A percentile compares a stretch with the other conserved stretches of the same genome.
Conservation (phyloP, 768 basidiomycete genomes). For the Collybiopsis confluens region DNA sequence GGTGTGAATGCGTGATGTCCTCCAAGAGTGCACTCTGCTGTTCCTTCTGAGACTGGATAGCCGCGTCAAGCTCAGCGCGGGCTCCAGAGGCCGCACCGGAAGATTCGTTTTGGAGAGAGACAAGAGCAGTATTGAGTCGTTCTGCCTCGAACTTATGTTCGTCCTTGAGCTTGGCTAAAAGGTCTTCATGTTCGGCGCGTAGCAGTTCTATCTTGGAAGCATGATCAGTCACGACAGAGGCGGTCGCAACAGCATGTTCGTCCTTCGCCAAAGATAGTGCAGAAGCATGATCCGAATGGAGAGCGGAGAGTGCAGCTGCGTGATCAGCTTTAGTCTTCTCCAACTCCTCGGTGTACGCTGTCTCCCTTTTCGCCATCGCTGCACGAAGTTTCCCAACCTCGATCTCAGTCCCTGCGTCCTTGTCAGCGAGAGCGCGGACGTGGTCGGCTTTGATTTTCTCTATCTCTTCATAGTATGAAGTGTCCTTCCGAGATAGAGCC, state of each 20-base stretch:
- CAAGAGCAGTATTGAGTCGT: constrained; percentile 37
- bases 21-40: constrained; percentile 52
- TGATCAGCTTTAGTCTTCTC: constrained; percentile 47
- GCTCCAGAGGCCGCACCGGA: constrained; percentile 30
- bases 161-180: constrained; percentile 47
- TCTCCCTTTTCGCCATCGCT: constrained; percentile 63
- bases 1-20: constrained; percentile 53
- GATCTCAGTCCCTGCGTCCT: constrained; percentile 57
- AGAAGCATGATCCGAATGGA: constrained; percentile 57
- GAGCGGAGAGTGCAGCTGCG: constrained; percentile 26
- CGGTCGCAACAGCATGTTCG: constrained; percentile 54
- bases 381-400: constrained; percentile 60
- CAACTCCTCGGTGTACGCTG: constrained; percentile 58
- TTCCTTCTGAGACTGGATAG: constrained; percentile 43
- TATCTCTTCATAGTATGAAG: constrained; percentile 58
- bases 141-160: constrained; percentile 52
- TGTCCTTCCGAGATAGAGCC: constrained; percentile 63
- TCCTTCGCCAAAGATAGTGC: constrained; percentile 57
- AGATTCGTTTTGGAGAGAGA: constrained; percentile 41
- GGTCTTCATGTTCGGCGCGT: constrained; percentile 54
- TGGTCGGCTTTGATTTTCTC: constrained; percentile 48
- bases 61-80: constrained; percentile 45
- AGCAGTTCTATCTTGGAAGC: constrained; percentile 54
- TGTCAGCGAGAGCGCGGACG: constrained; percentile 39
- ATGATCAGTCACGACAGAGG: constrained; percentile 63